A percentile compares a stretch with the other conserved stretches of the same genome.
Evolutionary conservation across 805 yeast genomes (phyloP).

Genomic region (Starmera amethionina): DNA sequence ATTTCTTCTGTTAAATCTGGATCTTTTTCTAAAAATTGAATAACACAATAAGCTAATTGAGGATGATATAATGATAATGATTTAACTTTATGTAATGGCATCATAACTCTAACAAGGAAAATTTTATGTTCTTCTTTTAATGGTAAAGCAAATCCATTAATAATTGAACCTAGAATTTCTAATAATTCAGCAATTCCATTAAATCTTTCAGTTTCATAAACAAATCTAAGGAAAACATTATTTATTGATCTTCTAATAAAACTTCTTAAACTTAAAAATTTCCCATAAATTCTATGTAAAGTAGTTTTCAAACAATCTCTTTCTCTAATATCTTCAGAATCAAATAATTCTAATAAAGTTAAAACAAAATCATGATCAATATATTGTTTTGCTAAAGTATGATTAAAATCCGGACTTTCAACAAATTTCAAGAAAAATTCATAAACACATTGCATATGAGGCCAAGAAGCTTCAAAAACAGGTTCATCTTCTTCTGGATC

Average conservation of each 20-base stretch:
- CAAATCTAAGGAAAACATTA: constrained; percentile 86
- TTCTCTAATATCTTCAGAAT: constrained; percentile 94
- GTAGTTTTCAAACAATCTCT: constrained; percentile 93
- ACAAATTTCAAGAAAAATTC: constrained; percentile 89
- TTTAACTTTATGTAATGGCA: constrained; percentile 90
- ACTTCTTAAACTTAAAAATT: constrained; percentile 80
- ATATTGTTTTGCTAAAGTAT: constrained; percentile 84
- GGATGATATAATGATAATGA: constrained; percentile 89
- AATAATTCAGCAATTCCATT: constrained; percentile 92
- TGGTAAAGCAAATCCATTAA: constrained; percentile 96
- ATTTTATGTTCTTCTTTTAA: constrained; percentile 94
- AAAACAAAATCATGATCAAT: constrained; percentile 87
- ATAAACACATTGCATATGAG: constrained; percentile 95
- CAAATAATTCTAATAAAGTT: constrained; percentile 78
- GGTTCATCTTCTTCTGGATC: constrained; percentile 99
- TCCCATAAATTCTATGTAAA: constrained; percentile 91
- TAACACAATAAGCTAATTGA: constrained; percentile 93
- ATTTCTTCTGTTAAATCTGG: constrained; percentile 90
- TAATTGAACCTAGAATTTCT: constrained; percentile 92
- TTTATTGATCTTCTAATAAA: constrained; percentile 86
- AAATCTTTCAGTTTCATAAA: constrained; percentile 91
- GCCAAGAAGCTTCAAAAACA: constrained; percentile 94
- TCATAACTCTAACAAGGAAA: constrained; percentile 72
- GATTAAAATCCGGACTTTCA: constrained; percentile 91
- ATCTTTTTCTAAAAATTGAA: constrained; percentile 93